These are phyloP conservation scores for Alternaria alternata DNA, from an alignment of 2,329 filamentous ascomycete genomes.

Conservation along the genomic window DNA sequence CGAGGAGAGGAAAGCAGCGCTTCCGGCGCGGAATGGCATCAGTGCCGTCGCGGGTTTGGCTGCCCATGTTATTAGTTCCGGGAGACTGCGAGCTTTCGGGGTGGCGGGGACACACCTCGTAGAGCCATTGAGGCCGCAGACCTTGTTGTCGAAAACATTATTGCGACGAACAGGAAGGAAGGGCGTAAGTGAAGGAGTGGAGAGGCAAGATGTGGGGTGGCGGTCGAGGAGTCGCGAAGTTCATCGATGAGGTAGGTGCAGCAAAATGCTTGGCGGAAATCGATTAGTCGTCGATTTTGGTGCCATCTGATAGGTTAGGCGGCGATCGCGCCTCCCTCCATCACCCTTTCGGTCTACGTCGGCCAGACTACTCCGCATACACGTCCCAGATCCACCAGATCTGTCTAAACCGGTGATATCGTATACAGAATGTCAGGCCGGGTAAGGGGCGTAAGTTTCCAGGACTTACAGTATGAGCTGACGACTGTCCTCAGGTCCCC, in stretches of 20 bases:
- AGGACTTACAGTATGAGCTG: not conserved
- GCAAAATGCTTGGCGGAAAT: slow-evolving; percentile 33
- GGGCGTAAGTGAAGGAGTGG: slow-evolving; percentile 46
- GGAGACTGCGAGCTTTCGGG: slow-evolving; percentile 22
- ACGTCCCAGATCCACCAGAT: slow-evolving; percentile 13
- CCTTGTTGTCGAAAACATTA: slow-evolving; percentile 62
- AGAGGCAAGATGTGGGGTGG: slow-evolving; percentile 47
- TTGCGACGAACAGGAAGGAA: slow-evolving; percentile 46
- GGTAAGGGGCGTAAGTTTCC: slow-evolving; percentile 1
- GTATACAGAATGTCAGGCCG: slow-evolving; percentile 16
- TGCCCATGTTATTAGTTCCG: slow-evolving; percentile 52
- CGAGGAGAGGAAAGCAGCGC: slow-evolving; percentile 70
- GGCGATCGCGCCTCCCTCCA: slow-evolving; percentile 24
- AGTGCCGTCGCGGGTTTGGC: slow-evolving; percentile 72
- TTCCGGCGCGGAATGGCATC: slow-evolving; percentile 67
- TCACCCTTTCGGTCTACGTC: slow-evolving; percentile 36
- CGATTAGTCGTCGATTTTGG: slow-evolving; percentile 42
- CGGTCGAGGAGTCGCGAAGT: slow-evolving; percentile 35
- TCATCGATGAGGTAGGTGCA: slow-evolving; percentile 44
- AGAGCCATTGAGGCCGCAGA: slow-evolving; percentile 63
- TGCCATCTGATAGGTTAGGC: slow-evolving; percentile 43
- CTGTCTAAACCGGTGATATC: slow-evolving; percentile 2
- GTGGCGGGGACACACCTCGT: slow-evolving; percentile 56
- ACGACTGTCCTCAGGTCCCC: slow-evolving; percentile 56
- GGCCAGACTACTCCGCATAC: slow-evolving; percentile 24